These are phyloP conservation scores for Arthrobotrys entomopaga DNA, from an alignment of 2,329 filamentous ascomycete species.

Conservation along the genomic window DNA sequence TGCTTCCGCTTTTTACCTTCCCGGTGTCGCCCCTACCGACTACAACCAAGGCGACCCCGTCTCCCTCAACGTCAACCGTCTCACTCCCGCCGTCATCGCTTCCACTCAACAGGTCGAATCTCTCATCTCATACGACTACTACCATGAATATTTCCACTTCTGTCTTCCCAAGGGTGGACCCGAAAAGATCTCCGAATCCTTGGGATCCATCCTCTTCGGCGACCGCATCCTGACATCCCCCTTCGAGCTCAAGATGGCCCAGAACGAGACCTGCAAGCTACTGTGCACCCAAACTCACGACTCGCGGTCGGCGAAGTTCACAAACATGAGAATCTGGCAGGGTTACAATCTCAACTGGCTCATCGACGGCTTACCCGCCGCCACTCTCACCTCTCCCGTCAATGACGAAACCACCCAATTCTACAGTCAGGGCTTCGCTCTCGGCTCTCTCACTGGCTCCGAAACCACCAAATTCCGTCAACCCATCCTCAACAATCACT, in stretches of 20 bases:
- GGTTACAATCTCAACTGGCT: conserved; percentile 96
- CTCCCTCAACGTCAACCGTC: conserved; percentile 89
- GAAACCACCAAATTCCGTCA: conserved; percentile 61
- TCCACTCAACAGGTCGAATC: conserved; percentile 85
- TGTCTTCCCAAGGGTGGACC: conserved; percentile 82
- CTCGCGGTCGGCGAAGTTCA: conserved; percentile 75
- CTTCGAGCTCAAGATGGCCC: conserved; percentile 85
- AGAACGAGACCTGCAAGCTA: conserved; percentile 86
- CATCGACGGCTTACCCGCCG: conserved; percentile 91
- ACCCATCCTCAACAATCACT: conserved; percentile 86
- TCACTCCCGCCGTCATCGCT: conserved; percentile 82
- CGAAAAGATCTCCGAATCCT: conserved; percentile 81
- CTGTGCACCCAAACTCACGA: conserved; percentile 78
- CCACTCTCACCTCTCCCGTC: conserved; percentile 69
- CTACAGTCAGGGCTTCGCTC: conserved; percentile 89
- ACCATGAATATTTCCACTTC: conserved; percentile 86
- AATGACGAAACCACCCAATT: conserved; percentile 81
- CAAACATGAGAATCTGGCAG: conserved; percentile 82
- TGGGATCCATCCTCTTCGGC: conserved; percentile 96
- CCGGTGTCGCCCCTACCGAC: conserved; percentile 91
- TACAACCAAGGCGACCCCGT: conserved; percentile 84
- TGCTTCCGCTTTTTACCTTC: conserved; percentile 84
- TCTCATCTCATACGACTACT: conserved; percentile 97
- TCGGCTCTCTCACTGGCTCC: conserved; percentile 69
- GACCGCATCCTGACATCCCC: conserved; percentile 98